A percentile compares a stretch with the other conserved stretches of the same genome.
phyloP scores from a whole-genome alignment of 192 early-diverging fungal genomes.

The Mortierella alpina region DNA sequence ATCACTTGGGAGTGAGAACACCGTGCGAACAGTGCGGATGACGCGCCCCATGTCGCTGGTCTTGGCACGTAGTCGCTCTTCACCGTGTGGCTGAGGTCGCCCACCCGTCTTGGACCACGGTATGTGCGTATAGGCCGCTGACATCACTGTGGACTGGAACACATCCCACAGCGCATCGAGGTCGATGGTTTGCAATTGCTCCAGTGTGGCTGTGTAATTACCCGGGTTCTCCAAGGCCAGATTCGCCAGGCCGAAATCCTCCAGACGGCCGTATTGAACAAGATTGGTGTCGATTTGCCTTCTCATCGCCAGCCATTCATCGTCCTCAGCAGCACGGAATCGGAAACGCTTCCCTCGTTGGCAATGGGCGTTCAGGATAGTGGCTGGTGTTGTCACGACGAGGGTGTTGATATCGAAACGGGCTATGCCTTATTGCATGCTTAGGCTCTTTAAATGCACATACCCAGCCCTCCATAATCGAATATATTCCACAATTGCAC shows the following conservation, averaged over 20 bases:
- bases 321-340: not conserved
- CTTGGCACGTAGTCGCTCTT: not conserved
- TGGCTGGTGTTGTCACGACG: not conserved
- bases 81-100: not conserved
- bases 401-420: slow-evolving; percentile 8
- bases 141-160: not conserved
- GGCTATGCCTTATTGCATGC: not conserved
- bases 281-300: not conserved
- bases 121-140: slow-evolving; percentile 1
- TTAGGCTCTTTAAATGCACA: too few relatives aligned
- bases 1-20: not conserved
- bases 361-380: not conserved
- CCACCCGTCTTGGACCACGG: slow-evolving; percentile 4
- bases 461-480: too few relatives aligned
- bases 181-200: not conserved
- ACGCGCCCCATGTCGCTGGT: slow-evolving; percentile 4
- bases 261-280: not conserved
- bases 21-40: not conserved
- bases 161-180: not conserved
- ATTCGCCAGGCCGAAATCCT: not conserved
- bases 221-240: not conserved
- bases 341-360: not conserved
- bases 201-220: not conserved
- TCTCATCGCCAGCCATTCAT: not conserved
- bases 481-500: not conserved